Percentiles rank a stretch among this genome's conserved stretches.
phyloP scores from a whole-genome alignment of 2,329 filamentous ascomycete species.

The Capronia americana region DNA sequence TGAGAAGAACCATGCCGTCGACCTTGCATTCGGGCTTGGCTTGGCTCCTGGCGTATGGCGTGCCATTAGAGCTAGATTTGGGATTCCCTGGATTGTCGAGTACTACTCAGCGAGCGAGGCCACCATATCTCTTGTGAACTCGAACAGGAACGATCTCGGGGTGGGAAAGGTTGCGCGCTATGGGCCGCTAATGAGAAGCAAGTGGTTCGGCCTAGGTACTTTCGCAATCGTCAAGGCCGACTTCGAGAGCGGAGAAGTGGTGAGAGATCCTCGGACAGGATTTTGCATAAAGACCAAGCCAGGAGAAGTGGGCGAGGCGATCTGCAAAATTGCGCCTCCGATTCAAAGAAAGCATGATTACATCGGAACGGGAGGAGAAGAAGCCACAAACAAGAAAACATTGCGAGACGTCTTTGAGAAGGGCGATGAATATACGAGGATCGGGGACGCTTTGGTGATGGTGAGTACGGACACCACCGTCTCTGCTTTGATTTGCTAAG shows the following conservation, averaged over 20 bases:
- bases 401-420: slow-evolving; percentile 73
- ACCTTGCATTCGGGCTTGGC: slow-evolving; percentile 30
- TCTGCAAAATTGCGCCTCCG: slow-evolving; percentile 60
- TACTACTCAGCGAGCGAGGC: slow-evolving; percentile 58
- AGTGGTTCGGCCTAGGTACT: slow-evolving; percentile 48
- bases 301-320: slow-evolving; percentile 74
- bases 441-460: slow-evolving; percentile 73
- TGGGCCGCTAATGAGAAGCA: slow-evolving; percentile 47
- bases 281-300: slow-evolving; percentile 68
- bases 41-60: slow-evolving; percentile 31
- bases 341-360: slow-evolving; percentile 33
- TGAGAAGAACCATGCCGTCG: slow-evolving; percentile 30
- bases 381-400: slow-evolving; percentile 75
- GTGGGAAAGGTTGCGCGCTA: slow-evolving; percentile 54
- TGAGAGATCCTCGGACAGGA: slow-evolving; percentile 69
- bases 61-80: slow-evolving; percentile 45
- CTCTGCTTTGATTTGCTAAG: not conserved
- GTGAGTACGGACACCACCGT: slow-evolving; percentile 22
- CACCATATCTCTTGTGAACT: slow-evolving; percentile 54
- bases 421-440: slow-evolving; percentile 81
- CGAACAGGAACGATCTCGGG: slow-evolving; percentile 49
- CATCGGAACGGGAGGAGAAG: slow-evolving; percentile 53
- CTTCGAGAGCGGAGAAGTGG: slow-evolving; percentile 49
- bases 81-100: slow-evolving; percentile 54
- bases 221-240: slow-evolving; percentile 54